A percentile compares a stretch with the other conserved stretches of the same genome.
Evolutionary conservation across 2,329 filamentous ascomycete species (phyloP).

Genomic region (Colletotrichum trifolii): DNA sequence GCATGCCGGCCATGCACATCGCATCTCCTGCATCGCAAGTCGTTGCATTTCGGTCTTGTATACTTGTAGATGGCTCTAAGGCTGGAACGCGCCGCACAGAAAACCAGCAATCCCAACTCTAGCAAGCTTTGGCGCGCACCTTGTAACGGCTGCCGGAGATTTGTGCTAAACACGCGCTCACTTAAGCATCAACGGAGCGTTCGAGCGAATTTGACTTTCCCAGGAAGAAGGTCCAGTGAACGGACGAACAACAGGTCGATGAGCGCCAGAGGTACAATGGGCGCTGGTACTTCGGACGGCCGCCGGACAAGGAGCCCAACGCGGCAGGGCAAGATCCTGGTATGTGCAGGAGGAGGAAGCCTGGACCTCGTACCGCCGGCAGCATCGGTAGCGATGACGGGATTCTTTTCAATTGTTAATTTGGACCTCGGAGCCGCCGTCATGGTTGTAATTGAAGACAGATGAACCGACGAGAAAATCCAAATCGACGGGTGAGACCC

Average conservation of each 20-base stretch:
- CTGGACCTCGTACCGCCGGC: constrained; percentile 25
- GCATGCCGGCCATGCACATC: no score
- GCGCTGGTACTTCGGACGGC: not conserved
- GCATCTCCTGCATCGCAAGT: no score
- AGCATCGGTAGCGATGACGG: constrained; percentile 23
- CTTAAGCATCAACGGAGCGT: not conserved
- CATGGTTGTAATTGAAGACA: constrained; percentile 3
- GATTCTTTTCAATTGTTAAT: constrained; percentile 8
- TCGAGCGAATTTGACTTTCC: constrained; percentile 10
- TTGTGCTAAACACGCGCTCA: constrained; percentile 9
- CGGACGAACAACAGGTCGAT: constrained; percentile 39
- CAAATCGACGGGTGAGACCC: not conserved
- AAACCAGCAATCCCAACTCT: not conserved
- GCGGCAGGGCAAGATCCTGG: not conserved
- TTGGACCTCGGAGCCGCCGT: constrained; percentile 23
- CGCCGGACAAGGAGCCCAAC: not conserved
- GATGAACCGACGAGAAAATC: not conserved
- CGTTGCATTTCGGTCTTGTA: no score
- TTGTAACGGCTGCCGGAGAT: not conserved
- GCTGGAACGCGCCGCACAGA: constrained; percentile 16
- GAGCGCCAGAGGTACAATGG: not conserved
- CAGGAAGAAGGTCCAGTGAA: not conserved
- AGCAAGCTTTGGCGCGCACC: constrained; percentile 12
- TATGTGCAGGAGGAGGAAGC: constrained; percentile 2
- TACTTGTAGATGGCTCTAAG: not conserved